Base-by-base conservation (phyloP, 345 rosid genomes). In the Salix dunnii region DNA sequence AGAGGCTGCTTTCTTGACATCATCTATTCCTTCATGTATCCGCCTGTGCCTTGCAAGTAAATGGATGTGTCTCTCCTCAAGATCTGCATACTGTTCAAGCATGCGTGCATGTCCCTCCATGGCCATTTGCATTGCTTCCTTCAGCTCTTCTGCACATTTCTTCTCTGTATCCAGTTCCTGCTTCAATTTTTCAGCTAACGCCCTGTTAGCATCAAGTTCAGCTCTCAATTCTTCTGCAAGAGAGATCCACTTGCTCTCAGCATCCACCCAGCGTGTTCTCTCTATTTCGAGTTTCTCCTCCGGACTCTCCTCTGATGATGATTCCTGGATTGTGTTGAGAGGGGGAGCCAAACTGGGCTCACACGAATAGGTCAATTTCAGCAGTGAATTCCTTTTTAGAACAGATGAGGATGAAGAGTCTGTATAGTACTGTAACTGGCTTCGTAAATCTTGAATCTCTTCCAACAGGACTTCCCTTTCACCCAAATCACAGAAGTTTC, bases 21-120 rank as follows among this genome's bases (percentile, higher is more conserved):
- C 97, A 28, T 96, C 97, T 74, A 94, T 90, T 27, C 99, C 99
- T 46, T 96, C 96, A 68, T 84, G 97, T 64, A 96, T 92, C 78
- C 86, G 88, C 77, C 97, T 89, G 78, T 96, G 97, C 78, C 99
- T 90, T 71, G 94, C 92, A 75, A 96, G 98, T 84, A 96, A 79
- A 28, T 88, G 90, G 42, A 96, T 96, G 80, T 96, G 99, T 67
- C 90, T 92, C 86, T 90, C 99, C 83, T 96, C 93, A 63, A 96
- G 91, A 84, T 96, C 99, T 17, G 92, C 98, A 79, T 94, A 91
- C 77, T 96, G 97, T 79, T 96, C 99, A 81, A 96, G 91, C 94
- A 94, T 92, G 74, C 98, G 88, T 49, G 94, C 96, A 82, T 96
- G 95, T 23, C 98, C 97, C 76, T 88, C 90, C 97, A 96, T 96